phyloP scores from a whole-genome alignment of 164 flowering plant species.

The Nymphaea thermarum region DNA sequence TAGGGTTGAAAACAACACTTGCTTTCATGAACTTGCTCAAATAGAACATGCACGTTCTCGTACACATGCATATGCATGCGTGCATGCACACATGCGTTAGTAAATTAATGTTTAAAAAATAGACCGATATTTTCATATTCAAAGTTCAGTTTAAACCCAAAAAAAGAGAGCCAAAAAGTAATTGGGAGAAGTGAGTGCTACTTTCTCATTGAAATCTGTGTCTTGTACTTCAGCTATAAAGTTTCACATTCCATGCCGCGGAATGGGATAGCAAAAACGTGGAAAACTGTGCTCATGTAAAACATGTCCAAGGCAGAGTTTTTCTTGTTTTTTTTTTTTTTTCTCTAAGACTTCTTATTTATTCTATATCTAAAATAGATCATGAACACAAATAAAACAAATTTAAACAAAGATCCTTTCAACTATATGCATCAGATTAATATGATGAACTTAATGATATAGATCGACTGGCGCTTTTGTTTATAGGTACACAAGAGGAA shows the following conservation, averaged over 20 bases:
- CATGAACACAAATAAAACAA: background rate
- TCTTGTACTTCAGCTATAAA: background rate
- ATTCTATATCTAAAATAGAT: background rate
- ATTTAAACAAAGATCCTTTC: too few relatives aligned
- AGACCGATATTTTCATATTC: background rate
- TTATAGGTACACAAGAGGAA: constrained; percentile 72
- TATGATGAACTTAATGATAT: background rate
- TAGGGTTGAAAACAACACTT: too few relatives aligned
- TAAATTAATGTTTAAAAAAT: too few relatives aligned
- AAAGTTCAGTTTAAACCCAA: background rate
- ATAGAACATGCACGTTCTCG: too few relatives aligned
- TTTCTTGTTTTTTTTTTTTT: background rate
- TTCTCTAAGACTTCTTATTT: background rate
- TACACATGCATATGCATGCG: background rate
- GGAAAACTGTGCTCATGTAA: background rate
- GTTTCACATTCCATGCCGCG: background rate
- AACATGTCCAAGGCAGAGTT: background rate
- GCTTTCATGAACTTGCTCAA: too few relatives aligned
- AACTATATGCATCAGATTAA: too few relatives aligned
- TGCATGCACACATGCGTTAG: background rate
- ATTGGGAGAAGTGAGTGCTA: background rate
- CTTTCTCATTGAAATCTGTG: background rate
- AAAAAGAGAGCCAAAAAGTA: too few relatives aligned
- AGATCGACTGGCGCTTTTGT: background rate
- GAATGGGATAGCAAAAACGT: background rate